Conservation (phyloP, 495 filamentous ascomycete genomes). For the Collariella sp. region DNA sequence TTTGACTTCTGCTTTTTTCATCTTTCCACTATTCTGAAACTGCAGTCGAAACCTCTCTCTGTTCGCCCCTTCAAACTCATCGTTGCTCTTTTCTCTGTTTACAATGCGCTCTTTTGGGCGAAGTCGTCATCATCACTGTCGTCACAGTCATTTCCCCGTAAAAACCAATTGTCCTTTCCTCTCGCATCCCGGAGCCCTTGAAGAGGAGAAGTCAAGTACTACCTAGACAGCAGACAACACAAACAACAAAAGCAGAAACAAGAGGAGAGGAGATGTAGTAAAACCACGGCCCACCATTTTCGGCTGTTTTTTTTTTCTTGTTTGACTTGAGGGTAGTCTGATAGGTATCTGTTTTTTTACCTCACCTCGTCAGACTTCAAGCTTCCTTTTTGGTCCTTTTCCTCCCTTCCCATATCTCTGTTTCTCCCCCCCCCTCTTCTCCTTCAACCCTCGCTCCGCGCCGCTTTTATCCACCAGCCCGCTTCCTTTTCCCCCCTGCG, state of each 20-base stretch:
- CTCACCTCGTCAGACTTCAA: too few relatives aligned
- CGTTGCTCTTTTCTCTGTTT: neutral
- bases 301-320: too few relatives aligned
- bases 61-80: neutral
- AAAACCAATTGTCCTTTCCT: neutral
- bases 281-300: too few relatives aligned
- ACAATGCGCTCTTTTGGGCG: too few relatives aligned
- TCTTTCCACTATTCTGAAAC: neutral
- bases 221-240: neutral
- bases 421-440: neutral
- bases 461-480: too few relatives aligned
- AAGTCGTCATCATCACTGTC: neutral
- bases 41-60: neutral
- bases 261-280: too few relatives aligned
- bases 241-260: too few relatives aligned
- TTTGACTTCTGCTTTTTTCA: neutral
- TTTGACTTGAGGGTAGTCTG: too few relatives aligned
- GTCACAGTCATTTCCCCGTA: neutral
- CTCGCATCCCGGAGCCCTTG: neutral
- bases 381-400: too few relatives aligned
- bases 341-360: too few relatives aligned
- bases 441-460: neutral
- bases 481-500: too few relatives aligned
- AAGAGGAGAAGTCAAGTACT: neutral
- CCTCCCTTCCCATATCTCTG: neutral